Base-by-base conservation (phyloP, 2,329 filamentous ascomycete genomes). In the Colletotrichum aenigma region DNA sequence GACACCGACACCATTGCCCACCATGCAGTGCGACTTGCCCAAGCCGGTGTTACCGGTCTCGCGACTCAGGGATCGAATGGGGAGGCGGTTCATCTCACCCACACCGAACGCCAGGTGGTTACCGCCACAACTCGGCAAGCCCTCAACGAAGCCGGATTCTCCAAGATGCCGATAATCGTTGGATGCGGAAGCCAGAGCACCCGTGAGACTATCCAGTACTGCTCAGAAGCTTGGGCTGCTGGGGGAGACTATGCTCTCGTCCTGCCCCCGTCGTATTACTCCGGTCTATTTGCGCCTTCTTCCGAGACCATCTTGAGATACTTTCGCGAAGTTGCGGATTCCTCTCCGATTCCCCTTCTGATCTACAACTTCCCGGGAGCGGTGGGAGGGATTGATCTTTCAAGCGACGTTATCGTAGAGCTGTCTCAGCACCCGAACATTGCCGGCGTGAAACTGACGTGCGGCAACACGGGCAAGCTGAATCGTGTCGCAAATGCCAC, bases 1-100 rank as follows among this genome's bases (percentile, higher is more conserved):
- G 94, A 95, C 81, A 87, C 90, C 15, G 84, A 87, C 43, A 90
- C 91, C 52, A 92, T 93, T 74, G 88, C 89, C 65, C 88, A 87
- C 67, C 87, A 91, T 81, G 92, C 93, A 48, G 89, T 94, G 68
- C 91, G 92, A 79, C 91, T 96, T n/a, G 94, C 94, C 62, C 88
- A 92, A 80, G 91, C 93, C 32, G 94, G 94, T 77, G 91, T 96
- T 56, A 90, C 93, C 18, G 94, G 94, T 24, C 88, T 96, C 62
- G 93, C 94, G 65, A 94, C 93, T 13, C 94, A 96, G 83, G 94
- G 94, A 62, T 95, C 93, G 81, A 96, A 96, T 81, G 94, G 94
- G 80, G 95, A 97, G 86, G 94, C 95, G 9, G 94, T 96, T 15
- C 94, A 96, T 81, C 89, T 96, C 38, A 92, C 92, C 58, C 93